Percentiles rank a stretch among this genome's conserved stretches.
phyloP scores from a whole-genome alignment of 2,329 filamentous ascomycete species.

The Apiospora marii region DNA sequence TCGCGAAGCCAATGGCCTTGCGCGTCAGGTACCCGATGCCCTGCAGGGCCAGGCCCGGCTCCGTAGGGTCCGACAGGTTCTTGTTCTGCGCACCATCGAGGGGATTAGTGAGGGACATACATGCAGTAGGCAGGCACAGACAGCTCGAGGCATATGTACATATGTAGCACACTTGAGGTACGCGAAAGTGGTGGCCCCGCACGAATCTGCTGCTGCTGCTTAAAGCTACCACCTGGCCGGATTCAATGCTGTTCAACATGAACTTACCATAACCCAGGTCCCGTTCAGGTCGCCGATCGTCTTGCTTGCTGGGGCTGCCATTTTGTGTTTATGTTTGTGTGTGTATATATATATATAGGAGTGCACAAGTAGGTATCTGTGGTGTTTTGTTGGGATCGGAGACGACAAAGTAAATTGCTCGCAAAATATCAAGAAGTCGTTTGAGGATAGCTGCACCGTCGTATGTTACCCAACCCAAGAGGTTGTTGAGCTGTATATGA shows the following conservation, averaged over 20 bases:
- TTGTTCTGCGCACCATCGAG: conserved; percentile 69
- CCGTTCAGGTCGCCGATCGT: conserved; percentile 74
- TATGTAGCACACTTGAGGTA: no score
- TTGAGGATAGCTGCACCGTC: background rate
- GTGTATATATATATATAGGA: no score
- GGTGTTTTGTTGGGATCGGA: background rate
- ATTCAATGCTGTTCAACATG: background rate
- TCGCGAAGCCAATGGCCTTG: conserved; percentile 74
- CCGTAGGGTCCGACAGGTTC: conserved; percentile 71
- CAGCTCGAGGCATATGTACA: no score
- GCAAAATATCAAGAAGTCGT: background rate
- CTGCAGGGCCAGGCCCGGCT: conserved; percentile 75
- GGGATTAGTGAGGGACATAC: conserved; percentile 12
- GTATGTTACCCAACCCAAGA: background rate
- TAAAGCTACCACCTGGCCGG: conserved; percentile 4
- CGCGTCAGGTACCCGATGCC: conserved; percentile 76
- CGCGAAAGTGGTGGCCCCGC: background rate
- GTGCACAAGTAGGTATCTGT: conserved; percentile 13
- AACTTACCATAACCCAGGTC: conserved; percentile 72
- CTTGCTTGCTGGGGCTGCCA: conserved; percentile 76
- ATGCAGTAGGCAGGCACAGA: background rate
- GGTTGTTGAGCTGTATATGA: background rate
- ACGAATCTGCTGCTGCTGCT: conserved; percentile 1
- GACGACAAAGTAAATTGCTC: background rate
- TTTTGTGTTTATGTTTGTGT: conserved; percentile 44